phyloP scores from a whole-genome alignment of 148 eudicot species.

The Camellia lanceoleosa region DNA sequence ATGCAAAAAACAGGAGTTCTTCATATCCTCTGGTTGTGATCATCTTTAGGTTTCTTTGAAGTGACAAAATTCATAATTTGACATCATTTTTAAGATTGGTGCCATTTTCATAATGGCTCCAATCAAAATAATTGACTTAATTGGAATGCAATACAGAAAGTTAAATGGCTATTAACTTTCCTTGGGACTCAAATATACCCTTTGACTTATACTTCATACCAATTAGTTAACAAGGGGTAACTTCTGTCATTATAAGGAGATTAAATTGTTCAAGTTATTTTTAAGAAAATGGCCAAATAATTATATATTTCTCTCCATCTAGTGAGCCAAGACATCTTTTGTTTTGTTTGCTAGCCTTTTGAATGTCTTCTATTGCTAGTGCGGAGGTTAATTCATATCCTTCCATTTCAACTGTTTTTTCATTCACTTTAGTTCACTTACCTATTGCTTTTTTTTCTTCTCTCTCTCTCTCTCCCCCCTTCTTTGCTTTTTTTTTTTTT shows the following conservation, averaged over 20 bases:
- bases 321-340: not conserved
- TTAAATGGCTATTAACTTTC: not conserved
- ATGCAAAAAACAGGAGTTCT: too few species aligned
- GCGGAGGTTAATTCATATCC: not conserved
- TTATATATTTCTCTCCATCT: not conserved
- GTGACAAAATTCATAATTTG: too few species aligned
- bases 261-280: not conserved
- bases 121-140: too few species aligned
- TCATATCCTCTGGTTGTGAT: too few species aligned
- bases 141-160: too few species aligned
- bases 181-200: not conserved
- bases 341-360: conserved; percentile 1
- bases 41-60: too few species aligned
- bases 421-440: not conserved
- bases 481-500: not conserved
- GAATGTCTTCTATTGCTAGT: not conserved
- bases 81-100: too few species aligned
- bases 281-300: not conserved
- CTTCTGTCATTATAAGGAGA: not conserved
- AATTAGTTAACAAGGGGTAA: not conserved
- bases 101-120: not conserved
- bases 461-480: not conserved
- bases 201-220: not conserved
- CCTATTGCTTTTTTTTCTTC: not conserved
- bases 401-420: conserved; percentile 3